These are phyloP conservation scores for Parasitella parasitica DNA, from an alignment of 371 early-diverging fungal genomes.

Conservation along the genomic window DNA sequence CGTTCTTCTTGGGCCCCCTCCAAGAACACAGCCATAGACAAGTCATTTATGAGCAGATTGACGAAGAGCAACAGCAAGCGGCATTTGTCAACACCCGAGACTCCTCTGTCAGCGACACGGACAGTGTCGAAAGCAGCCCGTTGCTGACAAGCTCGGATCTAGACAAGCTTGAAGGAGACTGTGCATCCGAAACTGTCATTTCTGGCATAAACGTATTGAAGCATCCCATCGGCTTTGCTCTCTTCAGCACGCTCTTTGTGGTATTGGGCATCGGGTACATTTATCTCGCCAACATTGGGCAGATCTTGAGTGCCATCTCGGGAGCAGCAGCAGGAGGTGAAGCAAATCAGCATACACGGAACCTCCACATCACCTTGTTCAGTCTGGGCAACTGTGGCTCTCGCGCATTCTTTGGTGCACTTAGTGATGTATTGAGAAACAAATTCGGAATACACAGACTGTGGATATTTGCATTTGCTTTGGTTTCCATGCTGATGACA, in stretches of 20 bases:
- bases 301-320: conserved; percentile 31
- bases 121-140: not conserved
- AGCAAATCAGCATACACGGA: conserved; percentile 32
- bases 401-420: conserved; percentile 39
- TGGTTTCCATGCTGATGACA: conserved; percentile 17
- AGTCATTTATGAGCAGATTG: conserved; percentile 1
- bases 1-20: conserved; percentile 36
- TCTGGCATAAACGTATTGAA: conserved; percentile 32
- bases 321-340: not conserved
- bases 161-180: conserved; percentile 2
- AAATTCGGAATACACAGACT: conserved; percentile 38
- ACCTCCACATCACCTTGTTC: conserved; percentile 41
- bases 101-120: not conserved
- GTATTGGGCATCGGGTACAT: conserved; percentile 47
- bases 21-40: not conserved
- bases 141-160: not conserved
- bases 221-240: conserved; percentile 35
- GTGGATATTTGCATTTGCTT: conserved; percentile 40
- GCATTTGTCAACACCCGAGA: not conserved
- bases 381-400: conserved; percentile 50
- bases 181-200: not conserved
- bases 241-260: conserved; percentile 38
- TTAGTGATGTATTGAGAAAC: conserved; percentile 42
- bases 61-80: conserved; percentile 1
- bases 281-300: conserved; percentile 44